Evolutionary conservation across 352 stramenopile genomes (phyloP).

Genomic region (Phytophthora vignae): DNA sequence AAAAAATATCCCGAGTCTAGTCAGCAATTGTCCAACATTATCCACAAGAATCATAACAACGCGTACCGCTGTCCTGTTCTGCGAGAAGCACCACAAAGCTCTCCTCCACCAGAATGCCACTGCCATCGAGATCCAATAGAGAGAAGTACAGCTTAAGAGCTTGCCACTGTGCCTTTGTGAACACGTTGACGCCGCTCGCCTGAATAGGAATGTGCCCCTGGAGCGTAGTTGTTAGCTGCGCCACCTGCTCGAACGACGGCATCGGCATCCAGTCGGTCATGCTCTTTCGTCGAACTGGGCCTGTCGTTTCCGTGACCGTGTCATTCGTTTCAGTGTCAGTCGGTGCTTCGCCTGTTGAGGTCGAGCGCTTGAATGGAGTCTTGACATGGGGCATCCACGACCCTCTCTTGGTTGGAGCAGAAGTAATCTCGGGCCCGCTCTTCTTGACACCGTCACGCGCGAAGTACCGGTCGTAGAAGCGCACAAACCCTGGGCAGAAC

Average conservation of each 20-base stretch:
- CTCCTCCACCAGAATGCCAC: conserved; percentile 78
- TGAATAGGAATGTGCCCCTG: conserved; percentile 39
- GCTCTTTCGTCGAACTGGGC: conserved; percentile 45
- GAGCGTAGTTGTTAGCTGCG: conserved; percentile 40
- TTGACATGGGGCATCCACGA: conserved; percentile 35
- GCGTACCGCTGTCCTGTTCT: conserved; percentile 82
- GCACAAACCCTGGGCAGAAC: conserved; percentile 74
- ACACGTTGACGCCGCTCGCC: conserved; percentile 55
- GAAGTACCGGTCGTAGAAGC: conserved; percentile 77
- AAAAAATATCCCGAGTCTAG: background rate
- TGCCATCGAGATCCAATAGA: conserved; percentile 74
- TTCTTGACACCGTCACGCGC: conserved; percentile 32
- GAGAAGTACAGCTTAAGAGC: conserved; percentile 81
- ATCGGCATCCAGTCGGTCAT: conserved; percentile 51
- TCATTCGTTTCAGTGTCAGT: conserved; percentile 32
- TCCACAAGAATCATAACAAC: background rate
- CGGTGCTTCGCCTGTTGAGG: conserved; percentile 39
- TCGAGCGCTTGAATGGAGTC: conserved; percentile 40
- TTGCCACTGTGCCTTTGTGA: conserved; percentile 78
- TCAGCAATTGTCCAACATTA: background rate
- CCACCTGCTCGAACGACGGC: conserved; percentile 45
- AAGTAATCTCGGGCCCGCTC: conserved; percentile 28
- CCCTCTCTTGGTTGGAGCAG: conserved; percentile 25
- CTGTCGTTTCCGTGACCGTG: conserved; percentile 27
- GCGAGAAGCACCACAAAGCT: conserved; percentile 83